Percentiles rank a stretch among this genome's conserved stretches.
Conservation (phyloP, 2,329 filamentous ascomycete species). For the Aureobasidium sp. region DNA sequence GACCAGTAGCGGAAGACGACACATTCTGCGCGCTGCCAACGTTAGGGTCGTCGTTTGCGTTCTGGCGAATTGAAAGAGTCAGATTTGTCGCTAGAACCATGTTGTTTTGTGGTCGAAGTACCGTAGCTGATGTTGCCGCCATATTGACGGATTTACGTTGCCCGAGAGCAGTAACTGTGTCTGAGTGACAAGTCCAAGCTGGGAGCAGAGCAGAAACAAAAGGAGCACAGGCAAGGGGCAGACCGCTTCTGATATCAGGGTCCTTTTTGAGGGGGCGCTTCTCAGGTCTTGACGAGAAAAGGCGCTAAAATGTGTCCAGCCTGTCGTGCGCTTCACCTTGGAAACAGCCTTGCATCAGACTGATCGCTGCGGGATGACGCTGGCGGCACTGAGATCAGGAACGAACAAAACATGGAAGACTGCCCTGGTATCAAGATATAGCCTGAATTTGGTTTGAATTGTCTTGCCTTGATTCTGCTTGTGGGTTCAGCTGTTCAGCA, state of each 20-base stretch:
- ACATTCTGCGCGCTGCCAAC: conserved; percentile 14
- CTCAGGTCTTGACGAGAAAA: neutral
- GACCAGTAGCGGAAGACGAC: conserved; percentile 25
- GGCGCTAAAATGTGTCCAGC: neutral
- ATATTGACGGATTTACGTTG: neutral
- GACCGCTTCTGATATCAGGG: conserved; percentile 5
- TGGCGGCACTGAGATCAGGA: neutral
- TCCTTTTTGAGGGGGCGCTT: neutral
- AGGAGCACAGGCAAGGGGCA: neutral
- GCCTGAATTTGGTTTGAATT: neutral
- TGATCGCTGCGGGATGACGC: conserved; percentile 11
- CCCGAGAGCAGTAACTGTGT: neutral
- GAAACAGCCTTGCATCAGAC: conserved; percentile 7
- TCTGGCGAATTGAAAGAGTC: conserved; percentile 2
- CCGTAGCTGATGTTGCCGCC: conserved; percentile 7
- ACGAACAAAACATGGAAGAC: neutral
- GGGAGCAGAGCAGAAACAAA: neutral
- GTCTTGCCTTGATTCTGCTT: neutral
- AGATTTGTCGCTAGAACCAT: neutral
- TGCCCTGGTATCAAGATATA: neutral
- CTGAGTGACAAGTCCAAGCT: neutral
- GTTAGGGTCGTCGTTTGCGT: conserved; percentile 23
- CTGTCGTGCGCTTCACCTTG: conserved; percentile 4
- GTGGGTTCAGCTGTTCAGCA: neutral
- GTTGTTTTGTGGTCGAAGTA: neutral